phyloP scores from a whole-genome alignment of 352 stramenopile genomes.

The Phytophthora cryptogea region DNA sequence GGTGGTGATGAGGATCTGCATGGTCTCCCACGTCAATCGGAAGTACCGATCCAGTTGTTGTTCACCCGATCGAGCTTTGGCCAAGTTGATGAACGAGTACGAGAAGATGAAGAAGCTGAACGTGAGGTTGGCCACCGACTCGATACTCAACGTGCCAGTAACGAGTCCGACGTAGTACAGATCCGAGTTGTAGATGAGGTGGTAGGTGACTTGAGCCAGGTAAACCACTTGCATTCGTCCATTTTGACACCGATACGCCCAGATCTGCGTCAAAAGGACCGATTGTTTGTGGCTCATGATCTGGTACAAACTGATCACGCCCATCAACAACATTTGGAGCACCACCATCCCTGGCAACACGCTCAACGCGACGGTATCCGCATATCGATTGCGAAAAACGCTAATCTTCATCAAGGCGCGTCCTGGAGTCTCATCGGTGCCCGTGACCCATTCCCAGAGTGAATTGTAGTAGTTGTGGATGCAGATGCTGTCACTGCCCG shows the following conservation, averaged over 20 bases:
- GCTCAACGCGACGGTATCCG: slow-evolving; percentile 16
- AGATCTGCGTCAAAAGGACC: slow-evolving; percentile 4
- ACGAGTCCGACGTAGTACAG: slow-evolving; percentile 29
- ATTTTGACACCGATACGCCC: slow-evolving; percentile 25
- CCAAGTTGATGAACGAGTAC: slow-evolving; percentile 32
- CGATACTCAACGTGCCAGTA: slow-evolving; percentile 26
- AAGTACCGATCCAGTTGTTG: slow-evolving; percentile 41
- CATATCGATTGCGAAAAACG: slow-evolving; percentile 20
- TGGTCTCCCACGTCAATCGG: slow-evolving; percentile 35
- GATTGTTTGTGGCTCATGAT: slow-evolving; percentile 31
- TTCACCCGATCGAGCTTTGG: slow-evolving; percentile 29
- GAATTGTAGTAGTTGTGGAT: slow-evolving; percentile 39
- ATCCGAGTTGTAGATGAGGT: slow-evolving; percentile 24
- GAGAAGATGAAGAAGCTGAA: slow-evolving; percentile 33
- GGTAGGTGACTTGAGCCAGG: slow-evolving; percentile 22
- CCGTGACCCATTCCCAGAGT: slow-evolving; percentile 31
- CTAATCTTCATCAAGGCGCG: slow-evolving; percentile 15
- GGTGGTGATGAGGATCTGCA: slow-evolving; percentile 22
- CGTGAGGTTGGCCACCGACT: slow-evolving; percentile 26
- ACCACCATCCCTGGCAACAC: slow-evolving; percentile 19
- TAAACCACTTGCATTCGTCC: slow-evolving; percentile 31
- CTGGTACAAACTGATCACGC: slow-evolving; percentile 28
- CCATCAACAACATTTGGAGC: slow-evolving; percentile 30
- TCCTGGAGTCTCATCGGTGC: background rate
- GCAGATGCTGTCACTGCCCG: slow-evolving; percentile 18